Evolutionary conservation across 2,329 filamentous ascomycete species (phyloP).

Genomic region (Colletotrichum salicis): DNA sequence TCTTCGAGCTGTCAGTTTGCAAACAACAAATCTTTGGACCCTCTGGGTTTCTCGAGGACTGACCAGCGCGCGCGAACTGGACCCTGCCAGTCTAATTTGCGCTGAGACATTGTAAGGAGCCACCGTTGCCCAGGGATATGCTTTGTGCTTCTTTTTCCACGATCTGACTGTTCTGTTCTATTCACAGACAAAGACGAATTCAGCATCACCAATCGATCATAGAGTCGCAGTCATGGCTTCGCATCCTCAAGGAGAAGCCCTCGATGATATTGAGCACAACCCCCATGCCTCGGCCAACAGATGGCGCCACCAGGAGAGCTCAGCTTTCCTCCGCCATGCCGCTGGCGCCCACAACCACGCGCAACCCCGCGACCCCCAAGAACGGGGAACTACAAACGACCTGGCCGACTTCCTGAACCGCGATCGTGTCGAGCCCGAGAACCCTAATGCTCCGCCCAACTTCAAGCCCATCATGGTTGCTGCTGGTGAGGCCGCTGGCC

Average conservation of each 20-base stretch:
- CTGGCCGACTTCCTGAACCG: slow-evolving; percentile 68
- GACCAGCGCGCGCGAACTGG: slow-evolving; percentile 20
- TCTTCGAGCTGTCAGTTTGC: slow-evolving; percentile 5
- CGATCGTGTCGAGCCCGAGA: slow-evolving; percentile 58
- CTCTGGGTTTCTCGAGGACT: slow-evolving; percentile 15
- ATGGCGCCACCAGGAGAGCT: slow-evolving; percentile 74
- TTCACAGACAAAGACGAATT: slow-evolving; percentile 14
- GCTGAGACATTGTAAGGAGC: slow-evolving; percentile 34
- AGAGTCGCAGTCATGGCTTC: slow-evolving; percentile 37
- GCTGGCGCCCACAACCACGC: slow-evolving; percentile 39
- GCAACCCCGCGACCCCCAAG: slow-evolving; percentile 54
- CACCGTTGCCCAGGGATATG: slow-evolving; percentile 6
- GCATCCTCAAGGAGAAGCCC: slow-evolving; percentile 38
- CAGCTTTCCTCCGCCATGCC: slow-evolving; percentile 63
- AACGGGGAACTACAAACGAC: slow-evolving; percentile 57
- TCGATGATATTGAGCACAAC: slow-evolving; percentile 54
- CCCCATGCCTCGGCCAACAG: slow-evolving; percentile 66
- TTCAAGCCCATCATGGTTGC: slow-evolving; percentile 63
- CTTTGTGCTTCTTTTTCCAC: not conserved
- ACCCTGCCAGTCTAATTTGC: slow-evolving; percentile 25
- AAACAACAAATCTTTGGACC: not conserved
- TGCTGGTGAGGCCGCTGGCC: slow-evolving; percentile 48
- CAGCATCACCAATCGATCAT: slow-evolving; percentile 44
- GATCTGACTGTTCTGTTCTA: slow-evolving; percentile 14
- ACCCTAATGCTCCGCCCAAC: slow-evolving; percentile 45